Base-by-base conservation (phyloP, 768 basidiomycete genomes). In the Macrolepiota fuliginosa region DNA sequence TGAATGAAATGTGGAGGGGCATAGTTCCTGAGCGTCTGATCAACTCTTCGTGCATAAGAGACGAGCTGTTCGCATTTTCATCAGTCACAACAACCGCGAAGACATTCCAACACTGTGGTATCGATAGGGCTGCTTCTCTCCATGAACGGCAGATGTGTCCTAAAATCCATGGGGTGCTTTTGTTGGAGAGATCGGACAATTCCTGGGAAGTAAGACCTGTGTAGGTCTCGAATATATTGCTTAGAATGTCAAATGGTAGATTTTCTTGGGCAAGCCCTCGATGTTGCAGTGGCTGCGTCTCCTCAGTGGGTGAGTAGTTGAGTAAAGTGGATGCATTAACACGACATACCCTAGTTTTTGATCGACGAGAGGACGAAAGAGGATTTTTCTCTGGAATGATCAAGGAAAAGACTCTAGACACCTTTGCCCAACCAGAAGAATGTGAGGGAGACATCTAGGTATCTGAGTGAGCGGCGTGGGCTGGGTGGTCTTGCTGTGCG, bases 71-170 rank as follows among this genome's bases (percentile, higher is more conserved):
- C 11, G 15, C 39, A 22, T 25, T 56, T 7, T 25, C 24, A 15
- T 56, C 40, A 17, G 36, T 42, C 5, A 56, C 25, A 10, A 42
- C 40, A 9, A 56, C 39, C 17, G 54, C 24, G 40, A 56, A 56
- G 19, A 6, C 4, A 24, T 56, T 42, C 54, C 54, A 56, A 24
- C 22, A 40, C 7, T 24, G 19, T 13, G 54, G 54, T 6, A 36
- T 7, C n/a, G 37, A 40, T 45, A 56, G 25, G 13, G 39, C 40
- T 2, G n/a, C 54, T 42, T 56, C 39, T 2, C 54, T 39, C 54
- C 54, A 56, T 24, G 54, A 56, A 15, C 25, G 54, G 42, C 54
- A 56, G 39, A 56, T 29, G 6, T 56, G 54, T 25, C 54, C 54
- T 7, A 56, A 11, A 22, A 56, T 29, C 54, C 54, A 56, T 25